These are phyloP conservation scores for Pleurotus giganteus DNA, from an alignment of 768 basidiomycete species.

Conservation along the genomic window DNA sequence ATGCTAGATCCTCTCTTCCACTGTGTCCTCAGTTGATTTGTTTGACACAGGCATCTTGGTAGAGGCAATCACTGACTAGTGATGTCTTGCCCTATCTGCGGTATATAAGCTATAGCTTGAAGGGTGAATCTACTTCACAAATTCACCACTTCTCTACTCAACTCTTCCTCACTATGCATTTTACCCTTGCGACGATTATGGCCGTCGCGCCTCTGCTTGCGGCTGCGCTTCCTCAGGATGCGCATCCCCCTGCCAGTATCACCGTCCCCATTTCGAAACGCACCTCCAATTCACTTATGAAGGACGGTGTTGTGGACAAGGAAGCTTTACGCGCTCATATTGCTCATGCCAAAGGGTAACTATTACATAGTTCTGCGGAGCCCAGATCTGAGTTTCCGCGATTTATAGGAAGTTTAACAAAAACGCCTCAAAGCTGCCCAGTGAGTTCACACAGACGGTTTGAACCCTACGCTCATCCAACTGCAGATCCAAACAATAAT, in stretches of 20 bases:
- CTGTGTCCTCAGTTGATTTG: background rate
- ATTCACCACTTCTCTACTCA: background rate
- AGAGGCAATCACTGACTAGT: too few species aligned
- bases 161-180: background rate
- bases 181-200: background rate
- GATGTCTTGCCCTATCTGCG: background rate
- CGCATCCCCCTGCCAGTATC: background rate
- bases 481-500: too few species aligned
- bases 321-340: background rate
- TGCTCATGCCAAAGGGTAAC: background rate
- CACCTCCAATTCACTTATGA: background rate
- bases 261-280: background rate
- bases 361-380: background rate
- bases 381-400: background rate
- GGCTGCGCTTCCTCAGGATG: background rate
- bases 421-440: too few species aligned
- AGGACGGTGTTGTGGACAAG: background rate
- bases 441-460: too few species aligned
- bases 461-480: too few species aligned
- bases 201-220: background rate
- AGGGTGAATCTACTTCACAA: background rate
- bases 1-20: background rate
- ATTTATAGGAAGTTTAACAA: too few species aligned
- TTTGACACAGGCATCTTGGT: too few species aligned
- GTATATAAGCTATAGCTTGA: background rate